Percentiles rank a stretch among this genome's conserved stretches.
Evolutionary conservation across 1,284 basidiomycete genomes (phyloP).

Genomic region (Naganishia liquefaciens): DNA sequence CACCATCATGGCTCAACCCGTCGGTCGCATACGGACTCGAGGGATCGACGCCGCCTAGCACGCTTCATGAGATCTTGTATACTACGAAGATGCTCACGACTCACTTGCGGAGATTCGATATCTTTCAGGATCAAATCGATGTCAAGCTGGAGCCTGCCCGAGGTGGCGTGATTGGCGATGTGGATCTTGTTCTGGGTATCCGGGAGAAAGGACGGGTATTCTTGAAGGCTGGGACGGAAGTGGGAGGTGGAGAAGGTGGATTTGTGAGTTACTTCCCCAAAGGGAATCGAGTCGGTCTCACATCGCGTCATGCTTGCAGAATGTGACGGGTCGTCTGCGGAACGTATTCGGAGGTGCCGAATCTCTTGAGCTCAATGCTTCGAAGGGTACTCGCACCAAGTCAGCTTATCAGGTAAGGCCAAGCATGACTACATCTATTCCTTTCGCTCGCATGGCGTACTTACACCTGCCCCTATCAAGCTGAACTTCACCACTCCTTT

Average conservation of each 20-base stretch:
- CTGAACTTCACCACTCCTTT: constrained; percentile 49
- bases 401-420: constrained; percentile 70
- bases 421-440: too few species aligned
- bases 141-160: constrained; percentile 69
- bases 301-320: constrained; percentile 55
- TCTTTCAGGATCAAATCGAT: constrained; percentile 68
- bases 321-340: constrained; percentile 72
- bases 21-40: constrained; percentile 43
- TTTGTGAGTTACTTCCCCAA: constrained; percentile 62
- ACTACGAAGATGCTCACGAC: constrained; percentile 67
- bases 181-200: constrained; percentile 81
- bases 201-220: constrained; percentile 77
- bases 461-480: constrained; percentile 35
- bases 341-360: constrained; percentile 94
- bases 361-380: constrained; percentile 76
- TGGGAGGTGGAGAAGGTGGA: constrained; percentile 90
- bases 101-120: constrained; percentile 67
- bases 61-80: constrained; percentile 67
- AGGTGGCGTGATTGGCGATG: constrained; percentile 66
- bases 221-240: constrained; percentile 83
- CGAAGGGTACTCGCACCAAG: constrained; percentile 84
- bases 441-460: too few species aligned
- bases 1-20: constrained; percentile 45
- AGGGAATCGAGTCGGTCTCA: neutral
- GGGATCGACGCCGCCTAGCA: constrained; percentile 47